Conservation (phyloP, 2,329 filamentous ascomycete species). For the Ceratocystis cubensis region DNA sequence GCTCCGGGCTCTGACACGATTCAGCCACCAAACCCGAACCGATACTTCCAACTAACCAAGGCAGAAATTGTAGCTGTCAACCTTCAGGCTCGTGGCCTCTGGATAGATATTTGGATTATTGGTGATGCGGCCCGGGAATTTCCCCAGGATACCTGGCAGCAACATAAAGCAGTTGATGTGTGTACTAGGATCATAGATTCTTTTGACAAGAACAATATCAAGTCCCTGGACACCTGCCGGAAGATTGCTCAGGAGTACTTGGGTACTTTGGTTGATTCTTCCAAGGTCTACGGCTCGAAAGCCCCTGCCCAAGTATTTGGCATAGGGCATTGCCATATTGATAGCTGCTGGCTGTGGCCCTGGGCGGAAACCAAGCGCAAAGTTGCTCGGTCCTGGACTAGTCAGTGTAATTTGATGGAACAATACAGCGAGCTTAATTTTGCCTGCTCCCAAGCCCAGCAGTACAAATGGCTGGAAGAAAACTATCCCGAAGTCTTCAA, state of each 20-base stretch:
- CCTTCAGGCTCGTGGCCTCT: conserved; percentile 66
- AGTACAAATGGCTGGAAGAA: conserved; percentile 93
- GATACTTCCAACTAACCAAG: conserved; percentile 59
- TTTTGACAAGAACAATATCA: conserved; percentile 68
- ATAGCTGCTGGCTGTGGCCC: conserved; percentile 97
- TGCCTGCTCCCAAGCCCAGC: conserved; percentile 84
- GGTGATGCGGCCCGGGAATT: conserved; percentile 86
- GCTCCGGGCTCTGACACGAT: conserved; percentile 72
- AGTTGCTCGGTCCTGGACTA: conserved; percentile 89
- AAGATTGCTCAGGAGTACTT: conserved; percentile 75
- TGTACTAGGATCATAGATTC: conserved; percentile 81
- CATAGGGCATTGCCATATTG: conserved; percentile 95
- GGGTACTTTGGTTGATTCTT: conserved; percentile 66
- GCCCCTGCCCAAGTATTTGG: conserved; percentile 68
- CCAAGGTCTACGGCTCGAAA: conserved; percentile 68
- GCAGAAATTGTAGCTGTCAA: conserved; percentile 88
- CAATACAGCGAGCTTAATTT: conserved; percentile 90
- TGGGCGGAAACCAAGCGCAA: conserved; percentile 97
- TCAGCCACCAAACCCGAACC: conserved; percentile 77
- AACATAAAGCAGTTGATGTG: conserved; percentile 71
- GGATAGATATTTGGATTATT: conserved; percentile 93
- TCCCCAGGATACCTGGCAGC: conserved; percentile 73
- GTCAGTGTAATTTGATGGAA: conserved; percentile 90
- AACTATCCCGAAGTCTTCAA: conserved; percentile 81
- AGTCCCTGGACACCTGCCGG: conserved; percentile 66